Conservation (phyloP, 371 early-diverging fungal genomes). For the Capillidium heterosporum region DNA sequence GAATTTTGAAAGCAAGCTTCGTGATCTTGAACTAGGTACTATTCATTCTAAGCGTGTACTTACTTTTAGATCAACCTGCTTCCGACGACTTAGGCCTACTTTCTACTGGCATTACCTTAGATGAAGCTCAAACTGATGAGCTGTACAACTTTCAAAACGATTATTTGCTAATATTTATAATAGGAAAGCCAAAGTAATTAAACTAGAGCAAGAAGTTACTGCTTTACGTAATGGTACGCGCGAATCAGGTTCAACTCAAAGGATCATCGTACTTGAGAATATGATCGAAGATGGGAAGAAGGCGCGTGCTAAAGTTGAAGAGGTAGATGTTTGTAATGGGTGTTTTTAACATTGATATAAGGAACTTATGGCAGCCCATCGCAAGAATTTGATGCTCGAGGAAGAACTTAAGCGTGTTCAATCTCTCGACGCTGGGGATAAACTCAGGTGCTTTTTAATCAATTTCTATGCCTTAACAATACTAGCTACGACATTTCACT, state of each 20-base stretch:
- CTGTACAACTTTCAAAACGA: slow-evolving; percentile 14
- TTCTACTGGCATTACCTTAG: slow-evolving; percentile 23
- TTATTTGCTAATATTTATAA: background rate
- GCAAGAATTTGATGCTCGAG: slow-evolving; percentile 46
- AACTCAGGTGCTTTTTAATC: slow-evolving; percentile 5
- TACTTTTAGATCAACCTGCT: background rate
- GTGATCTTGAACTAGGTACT: slow-evolving; percentile 61
- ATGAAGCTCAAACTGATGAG: slow-evolving; percentile 28
- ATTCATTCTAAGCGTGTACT: slow-evolving; percentile 6
- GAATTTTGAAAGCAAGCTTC: slow-evolving; percentile 55
- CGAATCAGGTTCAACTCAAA: slow-evolving; percentile 21
- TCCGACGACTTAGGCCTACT: slow-evolving; percentile 13
- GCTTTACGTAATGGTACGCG: slow-evolving; percentile 32
- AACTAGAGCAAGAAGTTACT: slow-evolving; percentile 57
- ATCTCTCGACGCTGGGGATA: background rate
- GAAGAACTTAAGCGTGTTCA: slow-evolving; percentile 48
- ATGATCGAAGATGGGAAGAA: slow-evolving; percentile 52
- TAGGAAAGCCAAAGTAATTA: slow-evolving; percentile 27
- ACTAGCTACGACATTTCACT: slow-evolving; percentile 19
- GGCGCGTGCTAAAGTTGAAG: slow-evolving; percentile 46
- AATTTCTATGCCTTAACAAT: background rate
- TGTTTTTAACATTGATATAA: slow-evolving; percentile 5
- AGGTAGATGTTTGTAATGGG: slow-evolving; percentile 14
- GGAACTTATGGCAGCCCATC: slow-evolving; percentile 46
- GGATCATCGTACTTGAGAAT: slow-evolving; percentile 39